Conservation (phyloP, 306 rosid genomes). For the Acacia acuminata region DNA sequence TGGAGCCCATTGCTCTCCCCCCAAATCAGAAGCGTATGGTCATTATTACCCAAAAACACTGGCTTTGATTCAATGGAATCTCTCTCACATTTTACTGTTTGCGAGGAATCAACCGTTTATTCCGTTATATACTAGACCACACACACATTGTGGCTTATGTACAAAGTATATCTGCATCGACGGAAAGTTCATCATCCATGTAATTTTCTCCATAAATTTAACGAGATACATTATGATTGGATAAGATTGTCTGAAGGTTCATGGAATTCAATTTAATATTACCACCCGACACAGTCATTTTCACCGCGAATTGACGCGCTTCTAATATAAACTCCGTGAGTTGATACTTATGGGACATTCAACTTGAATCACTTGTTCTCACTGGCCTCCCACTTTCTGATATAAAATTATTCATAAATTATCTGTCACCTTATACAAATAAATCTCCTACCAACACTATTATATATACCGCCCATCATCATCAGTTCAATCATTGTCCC, state of each 20-base stretch:
- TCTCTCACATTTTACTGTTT: neutral
- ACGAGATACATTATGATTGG: neutral
- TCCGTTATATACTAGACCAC: neutral
- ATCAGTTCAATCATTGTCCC: conserved; percentile 53
- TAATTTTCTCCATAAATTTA: neutral
- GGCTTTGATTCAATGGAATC: conserved; percentile 7
- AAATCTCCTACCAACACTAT: conserved; percentile 38
- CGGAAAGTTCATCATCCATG: neutral
- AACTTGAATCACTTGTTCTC: conserved; percentile 30
- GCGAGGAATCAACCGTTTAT: neutral
- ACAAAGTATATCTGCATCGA: neutral
- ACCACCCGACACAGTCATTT: neutral
- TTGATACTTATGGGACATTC: conserved; percentile 11
- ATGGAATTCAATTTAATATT: too few species aligned
- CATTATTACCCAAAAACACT: neutral
- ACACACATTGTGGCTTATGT: neutral
- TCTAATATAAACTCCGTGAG: neutral
- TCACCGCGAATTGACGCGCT: neutral
- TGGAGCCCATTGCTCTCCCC: conserved; percentile 12
- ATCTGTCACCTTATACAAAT: conserved; percentile 50
- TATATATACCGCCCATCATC: conserved; percentile 42
- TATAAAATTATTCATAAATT: conserved; percentile 31
- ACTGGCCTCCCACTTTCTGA: conserved; percentile 24
- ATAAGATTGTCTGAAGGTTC: neutral
- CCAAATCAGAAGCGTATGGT: neutral